phyloP scores from a whole-genome alignment of 2,329 filamentous ascomycete species.

The Claviceps citrina region DNA sequence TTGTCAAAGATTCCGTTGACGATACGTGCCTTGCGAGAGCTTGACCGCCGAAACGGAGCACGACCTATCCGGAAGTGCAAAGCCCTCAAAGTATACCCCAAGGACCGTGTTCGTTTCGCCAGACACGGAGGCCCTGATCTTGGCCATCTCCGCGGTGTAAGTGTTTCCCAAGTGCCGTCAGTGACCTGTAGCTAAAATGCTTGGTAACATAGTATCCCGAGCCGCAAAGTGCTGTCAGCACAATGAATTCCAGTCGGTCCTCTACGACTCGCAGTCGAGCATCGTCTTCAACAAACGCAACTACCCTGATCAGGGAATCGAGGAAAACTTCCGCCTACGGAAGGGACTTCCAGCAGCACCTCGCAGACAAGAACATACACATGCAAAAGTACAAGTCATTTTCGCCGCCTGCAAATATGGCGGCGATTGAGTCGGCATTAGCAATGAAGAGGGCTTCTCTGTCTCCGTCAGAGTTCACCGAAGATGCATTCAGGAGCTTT shows the following conservation, averaged over 20 bases:
- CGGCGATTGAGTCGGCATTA: too few species aligned
- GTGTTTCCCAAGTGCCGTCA: background rate
- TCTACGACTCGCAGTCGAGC: too few species aligned
- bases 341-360: background rate
- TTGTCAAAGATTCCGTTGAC: background rate
- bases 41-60: background rate
- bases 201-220: background rate
- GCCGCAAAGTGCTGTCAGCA: background rate
- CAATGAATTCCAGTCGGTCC: background rate
- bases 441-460: conserved; percentile 15
- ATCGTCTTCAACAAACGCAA: too few species aligned
- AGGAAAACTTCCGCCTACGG: background rate
- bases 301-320: too few species aligned
- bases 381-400: too few species aligned
- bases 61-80: background rate
- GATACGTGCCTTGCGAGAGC: background rate
- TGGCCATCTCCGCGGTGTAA: conserved; percentile 11
- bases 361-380: background rate
- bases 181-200: too few species aligned
- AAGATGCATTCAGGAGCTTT: too few species aligned
- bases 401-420: too few species aligned
- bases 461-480: too few species aligned
- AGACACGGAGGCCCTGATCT: conserved; percentile 9
- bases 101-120: background rate
- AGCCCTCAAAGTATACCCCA: background rate